Conservation (phyloP, 441 rosid genomes). For the Monsonia emarginata region DNA sequence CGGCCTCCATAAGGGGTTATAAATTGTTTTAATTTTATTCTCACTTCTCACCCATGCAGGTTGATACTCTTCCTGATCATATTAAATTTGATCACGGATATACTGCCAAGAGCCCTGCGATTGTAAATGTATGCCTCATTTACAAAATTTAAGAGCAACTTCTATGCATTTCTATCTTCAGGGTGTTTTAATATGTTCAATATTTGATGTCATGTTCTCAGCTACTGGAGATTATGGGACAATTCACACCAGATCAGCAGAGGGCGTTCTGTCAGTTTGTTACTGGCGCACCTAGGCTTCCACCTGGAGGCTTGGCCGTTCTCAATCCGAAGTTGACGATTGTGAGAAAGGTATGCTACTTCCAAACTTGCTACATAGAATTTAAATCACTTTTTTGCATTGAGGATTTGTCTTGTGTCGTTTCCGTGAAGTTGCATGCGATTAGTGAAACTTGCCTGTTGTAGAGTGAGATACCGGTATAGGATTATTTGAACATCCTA, state of each 20-base stretch:
- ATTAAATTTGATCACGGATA: slow-evolving; percentile 98
- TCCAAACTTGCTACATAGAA: not conserved
- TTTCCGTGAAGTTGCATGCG: not conserved
- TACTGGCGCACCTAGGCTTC: slow-evolving; percentile 99
- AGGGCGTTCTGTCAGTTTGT: slow-evolving; percentile 96
- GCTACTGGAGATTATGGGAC: slow-evolving; percentile 98
- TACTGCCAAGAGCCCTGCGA: slow-evolving; percentile 90
- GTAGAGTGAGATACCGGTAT: not conserved
- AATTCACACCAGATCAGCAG: slow-evolving; percentile 90
- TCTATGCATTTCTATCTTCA: not conserved
- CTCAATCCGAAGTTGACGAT: slow-evolving; percentile 90
- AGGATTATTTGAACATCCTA: not conserved
- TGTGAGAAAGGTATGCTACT: slow-evolving; percentile 55
- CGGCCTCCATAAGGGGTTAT: not conserved
- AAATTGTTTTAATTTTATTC: slow-evolving; percentile 9
- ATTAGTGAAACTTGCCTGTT: not conserved
- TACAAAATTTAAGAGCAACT: not conserved
- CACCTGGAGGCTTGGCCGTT: slow-evolving; percentile 96
- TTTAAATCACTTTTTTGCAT: not conserved
- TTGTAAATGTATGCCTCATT: slow-evolving; percentile 44
- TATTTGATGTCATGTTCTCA: slow-evolving; percentile 23
- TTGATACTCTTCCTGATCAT: slow-evolving; percentile 81
- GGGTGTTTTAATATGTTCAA: not conserved
- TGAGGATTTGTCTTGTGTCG: not conserved
- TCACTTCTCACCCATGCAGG: slow-evolving; percentile 30